A percentile compares a stretch with the other conserved stretches of the same genome.
Evolutionary conservation across 345 rosid genomes (phyloP).

Genomic region (Combretum micranthum): DNA sequence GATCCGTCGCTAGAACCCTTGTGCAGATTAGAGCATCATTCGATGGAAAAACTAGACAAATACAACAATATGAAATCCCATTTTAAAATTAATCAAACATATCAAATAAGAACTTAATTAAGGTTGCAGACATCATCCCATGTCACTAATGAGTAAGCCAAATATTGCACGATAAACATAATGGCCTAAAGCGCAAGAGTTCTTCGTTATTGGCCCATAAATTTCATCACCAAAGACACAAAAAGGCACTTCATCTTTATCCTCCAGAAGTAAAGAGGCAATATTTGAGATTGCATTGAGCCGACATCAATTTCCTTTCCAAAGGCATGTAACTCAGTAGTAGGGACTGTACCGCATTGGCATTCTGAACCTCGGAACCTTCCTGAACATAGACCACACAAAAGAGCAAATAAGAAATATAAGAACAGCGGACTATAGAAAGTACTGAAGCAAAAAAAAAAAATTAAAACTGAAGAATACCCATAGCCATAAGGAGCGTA

Average conservation of each 20-base stretch:
- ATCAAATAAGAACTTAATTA: too few relatives aligned
- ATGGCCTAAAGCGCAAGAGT: too few relatives aligned
- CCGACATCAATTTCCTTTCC: background rate
- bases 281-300: background rate
- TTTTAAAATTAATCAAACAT: too few relatives aligned
- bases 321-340: constrained; percentile 17
- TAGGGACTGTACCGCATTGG: constrained; percentile 67
- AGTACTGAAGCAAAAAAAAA: background rate
- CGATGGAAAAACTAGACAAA: too few relatives aligned
- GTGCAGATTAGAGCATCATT: too few relatives aligned
- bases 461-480: constrained; percentile 19
- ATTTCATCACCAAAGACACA: too few relatives aligned
- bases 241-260: background rate
- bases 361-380: constrained; percentile 51
- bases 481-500: constrained; percentile 60
- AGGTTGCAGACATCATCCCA: too few relatives aligned
- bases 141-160: too few relatives aligned
- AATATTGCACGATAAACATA: too few relatives aligned
- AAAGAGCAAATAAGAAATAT: background rate
- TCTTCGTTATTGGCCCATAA: too few relatives aligned
- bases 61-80: too few relatives aligned
- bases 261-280: background rate
- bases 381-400: constrained; percentile 35
- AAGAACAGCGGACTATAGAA: background rate
- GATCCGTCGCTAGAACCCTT: too few relatives aligned